Evolutionary conservation across 1,139 yeast species (phyloP), one percentile per base, ranked within the genome.

Genomic region (Spencermartinsiella ligniputridi): DNA sequence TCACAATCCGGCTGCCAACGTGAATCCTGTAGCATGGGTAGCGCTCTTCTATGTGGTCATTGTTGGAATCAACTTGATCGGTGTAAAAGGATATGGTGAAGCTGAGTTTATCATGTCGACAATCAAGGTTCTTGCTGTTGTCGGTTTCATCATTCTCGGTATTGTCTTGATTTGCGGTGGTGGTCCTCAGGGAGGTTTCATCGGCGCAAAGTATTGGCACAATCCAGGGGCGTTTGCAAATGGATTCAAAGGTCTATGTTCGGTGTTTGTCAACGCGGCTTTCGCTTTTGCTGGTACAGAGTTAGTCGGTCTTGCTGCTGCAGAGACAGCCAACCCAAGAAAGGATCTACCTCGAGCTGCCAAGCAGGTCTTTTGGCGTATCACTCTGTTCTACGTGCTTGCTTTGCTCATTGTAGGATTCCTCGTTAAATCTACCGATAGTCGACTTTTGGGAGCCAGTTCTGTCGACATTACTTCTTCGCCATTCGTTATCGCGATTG

Each of bases 251-350:
- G 96, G 96, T 54, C 79, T 87, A 22, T 78, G 88, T 57, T 71
- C 86, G n/a, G 84, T 84, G 25, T 84, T 89, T 57, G 88, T 89
- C 41, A 78, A 83, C 25, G 94, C 95, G 21, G 94, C 96, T 4
- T 89, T 87, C 66, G 80, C 96, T 3, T 83, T 85, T 58, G 89
- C 90, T 44, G 94, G 94, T 56, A 78, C 84, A 43, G 95, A 86
- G 66, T 72, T 84, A 59, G 83, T 83, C 47, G 94, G 94, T 44
- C 70, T 88, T 52, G 89, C 95, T 16, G 89, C 95, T 30, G 88
- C 94, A 16, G 96, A 88, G 66, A 79, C 95, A 37, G 72, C 72
- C 37, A 80, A 84, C 62, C 95, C 95, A 44, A 72, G 83, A 62
- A 74, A 72, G 56, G 69, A 83, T 5, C 71, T 84, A 44, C 88